Evolutionary conservation across 75 land plant species (phyloP).

Genomic region (Cupressus sempervirens): DNA sequence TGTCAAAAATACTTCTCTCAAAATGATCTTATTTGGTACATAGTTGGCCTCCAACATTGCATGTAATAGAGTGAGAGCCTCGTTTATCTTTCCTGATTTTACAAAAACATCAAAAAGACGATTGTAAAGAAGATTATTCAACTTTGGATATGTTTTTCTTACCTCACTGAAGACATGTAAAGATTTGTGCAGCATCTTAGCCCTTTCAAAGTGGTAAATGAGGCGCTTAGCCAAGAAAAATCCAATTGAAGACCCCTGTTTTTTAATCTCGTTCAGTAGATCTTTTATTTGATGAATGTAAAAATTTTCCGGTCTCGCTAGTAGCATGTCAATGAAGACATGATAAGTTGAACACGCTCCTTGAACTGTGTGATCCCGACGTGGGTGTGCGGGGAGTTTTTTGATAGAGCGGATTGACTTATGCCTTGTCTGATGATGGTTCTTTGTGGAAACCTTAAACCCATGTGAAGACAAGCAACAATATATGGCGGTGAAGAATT

Average conservation of each 20-base stretch:
- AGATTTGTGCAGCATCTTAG: background rate
- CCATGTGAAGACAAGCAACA: background rate
- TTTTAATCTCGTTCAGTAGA: background rate
- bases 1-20: background rate
- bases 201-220: background rate
- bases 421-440: background rate
- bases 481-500: background rate
- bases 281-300: background rate
- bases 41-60: conserved; percentile 4
- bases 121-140: background rate
- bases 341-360: background rate
- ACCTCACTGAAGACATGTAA: conserved; percentile 7
- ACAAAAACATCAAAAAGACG: conserved; percentile 7
- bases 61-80: conserved; percentile 4
- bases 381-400: background rate
- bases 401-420: background rate
- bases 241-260: background rate
- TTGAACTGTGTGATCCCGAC: background rate
- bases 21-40: background rate
- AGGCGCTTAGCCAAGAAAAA: background rate
- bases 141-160: conserved; percentile 1
- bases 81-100: background rate
- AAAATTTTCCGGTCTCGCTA: background rate
- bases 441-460: background rate
- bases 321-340: background rate